phyloP scores from a whole-genome alignment of 129 eudicot genomes.

The Silybum marianum region DNA sequence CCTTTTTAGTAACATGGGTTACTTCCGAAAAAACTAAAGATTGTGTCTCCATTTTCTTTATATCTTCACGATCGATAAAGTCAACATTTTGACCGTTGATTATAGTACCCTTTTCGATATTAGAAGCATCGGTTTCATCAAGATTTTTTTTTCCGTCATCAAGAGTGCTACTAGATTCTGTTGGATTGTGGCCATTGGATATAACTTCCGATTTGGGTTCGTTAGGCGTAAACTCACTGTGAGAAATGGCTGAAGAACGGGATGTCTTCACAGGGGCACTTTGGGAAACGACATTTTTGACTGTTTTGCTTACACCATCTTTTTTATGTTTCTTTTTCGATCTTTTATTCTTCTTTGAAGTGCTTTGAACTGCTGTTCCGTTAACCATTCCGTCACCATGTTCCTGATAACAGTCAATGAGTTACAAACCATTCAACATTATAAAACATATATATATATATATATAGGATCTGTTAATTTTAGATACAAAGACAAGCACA shows the following conservation, averaged over 20 bases:
- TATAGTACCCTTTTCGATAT: slow-evolving; percentile 13
- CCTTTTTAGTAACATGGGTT: slow-evolving; percentile 20
- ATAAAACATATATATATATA: slow-evolving; percentile 28
- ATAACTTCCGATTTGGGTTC: background rate
- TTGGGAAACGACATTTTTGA: slow-evolving; percentile 39
- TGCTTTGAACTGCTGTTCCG: slow-evolving; percentile 37
- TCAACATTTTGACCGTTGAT: slow-evolving; percentile 23
- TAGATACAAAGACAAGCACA: slow-evolving; percentile 42
- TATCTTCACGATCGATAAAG: slow-evolving; percentile 17
- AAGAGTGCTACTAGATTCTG: slow-evolving; percentile 13
- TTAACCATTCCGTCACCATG: slow-evolving; percentile 40
- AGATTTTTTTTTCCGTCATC: slow-evolving; percentile 1
- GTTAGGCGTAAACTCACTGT: slow-evolving; percentile 12
- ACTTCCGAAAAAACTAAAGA: slow-evolving; percentile 31
- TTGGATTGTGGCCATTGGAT: slow-evolving; percentile 19
- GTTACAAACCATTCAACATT: slow-evolving; percentile 47
- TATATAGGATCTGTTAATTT: background rate
- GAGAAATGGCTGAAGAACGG: slow-evolving; percentile 19
- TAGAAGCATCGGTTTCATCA: slow-evolving; percentile 25
- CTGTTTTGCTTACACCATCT: slow-evolving; percentile 27
- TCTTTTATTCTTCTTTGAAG: slow-evolving; percentile 65
- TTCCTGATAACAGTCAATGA: slow-evolving; percentile 61
- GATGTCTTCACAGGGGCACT: slow-evolving; percentile 34
- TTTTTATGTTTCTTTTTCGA: slow-evolving; percentile 57
- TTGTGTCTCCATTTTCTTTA: slow-evolving; percentile 32